Percentiles rank a stretch among this genome's conserved stretches.
phyloP scores from a whole-genome alignment of 2,329 filamentous ascomycete species.

The Colletotrichum sp. region DNA sequence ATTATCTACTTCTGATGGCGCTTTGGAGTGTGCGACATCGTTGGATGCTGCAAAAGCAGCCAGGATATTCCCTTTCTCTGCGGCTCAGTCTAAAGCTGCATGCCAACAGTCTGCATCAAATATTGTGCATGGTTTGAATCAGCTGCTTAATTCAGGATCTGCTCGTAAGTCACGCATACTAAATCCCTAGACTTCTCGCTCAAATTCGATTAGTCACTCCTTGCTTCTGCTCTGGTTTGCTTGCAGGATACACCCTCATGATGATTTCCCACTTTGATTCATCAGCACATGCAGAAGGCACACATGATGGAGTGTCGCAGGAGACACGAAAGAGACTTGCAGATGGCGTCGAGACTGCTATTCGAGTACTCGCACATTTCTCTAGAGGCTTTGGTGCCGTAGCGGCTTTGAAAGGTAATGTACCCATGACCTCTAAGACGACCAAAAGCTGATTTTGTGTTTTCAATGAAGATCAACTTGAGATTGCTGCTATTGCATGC shows the following conservation, averaged over 20 bases:
- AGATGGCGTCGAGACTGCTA: not conserved
- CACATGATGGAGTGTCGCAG: not conserved
- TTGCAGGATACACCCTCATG: not conserved
- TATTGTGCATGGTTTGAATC: not conserved
- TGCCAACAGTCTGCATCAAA: not conserved
- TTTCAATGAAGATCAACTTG: not conserved
- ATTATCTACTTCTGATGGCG: fast-evolving
- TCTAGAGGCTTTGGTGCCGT: not conserved
- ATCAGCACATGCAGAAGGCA: not conserved
- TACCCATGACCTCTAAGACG: fast-evolving
- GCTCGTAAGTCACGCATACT: not conserved
- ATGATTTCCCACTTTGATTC: not conserved
- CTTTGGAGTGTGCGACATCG: not conserved
- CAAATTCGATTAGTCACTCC: not conserved
- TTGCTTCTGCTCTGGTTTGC: not conserved
- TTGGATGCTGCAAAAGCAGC: not conserved
- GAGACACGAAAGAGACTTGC: not conserved
- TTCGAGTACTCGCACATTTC: not conserved
- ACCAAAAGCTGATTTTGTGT: not conserved
- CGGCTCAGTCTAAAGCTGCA: not conserved
- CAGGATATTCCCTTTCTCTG: not conserved
- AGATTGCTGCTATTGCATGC: not conserved
- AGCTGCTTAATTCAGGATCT: not conserved
- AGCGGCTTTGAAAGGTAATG: not conserved
- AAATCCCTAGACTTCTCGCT: not conserved